These are phyloP conservation scores for Brassica cretica DNA, from an alignment of 345 rosid species.

Conservation along the genomic window DNA sequence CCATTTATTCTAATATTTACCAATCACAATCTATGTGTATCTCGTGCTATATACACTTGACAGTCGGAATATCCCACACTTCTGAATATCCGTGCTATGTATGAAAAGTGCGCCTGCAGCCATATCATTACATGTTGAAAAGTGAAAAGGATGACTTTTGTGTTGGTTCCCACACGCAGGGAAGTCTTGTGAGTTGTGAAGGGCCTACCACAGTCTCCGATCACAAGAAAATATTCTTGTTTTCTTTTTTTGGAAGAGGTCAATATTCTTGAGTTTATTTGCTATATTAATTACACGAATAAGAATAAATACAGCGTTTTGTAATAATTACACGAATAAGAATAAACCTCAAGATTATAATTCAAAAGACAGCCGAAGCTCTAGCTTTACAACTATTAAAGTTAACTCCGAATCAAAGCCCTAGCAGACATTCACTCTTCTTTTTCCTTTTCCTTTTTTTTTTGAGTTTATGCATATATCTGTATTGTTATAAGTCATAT, in stretches of 20 bases:
- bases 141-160: background rate
- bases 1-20: no score
- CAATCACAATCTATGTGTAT: background rate
- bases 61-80: slow-evolving; percentile 14
- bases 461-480: no score
- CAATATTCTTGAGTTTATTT: background rate
- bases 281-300: background rate
- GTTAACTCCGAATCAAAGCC: no score
- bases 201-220: slow-evolving; percentile 31
- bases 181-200: slow-evolving; percentile 39
- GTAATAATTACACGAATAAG: background rate
- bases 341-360: no score
- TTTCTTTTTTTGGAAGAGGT: background rate
- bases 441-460: no score
- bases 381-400: no score
- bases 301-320: no score
- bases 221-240: background rate
- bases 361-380: no score
- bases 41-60: slow-evolving; percentile 10
- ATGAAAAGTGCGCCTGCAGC: slow-evolving; percentile 4
- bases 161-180: slow-evolving; percentile 53
- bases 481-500: no score
- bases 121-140: slow-evolving; percentile 31
- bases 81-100: background rate
- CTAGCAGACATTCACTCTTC: no score